Evolutionary conservation across 306 rosid species (phyloP).

Genomic region (Hippophae gyantsensis): DNA sequence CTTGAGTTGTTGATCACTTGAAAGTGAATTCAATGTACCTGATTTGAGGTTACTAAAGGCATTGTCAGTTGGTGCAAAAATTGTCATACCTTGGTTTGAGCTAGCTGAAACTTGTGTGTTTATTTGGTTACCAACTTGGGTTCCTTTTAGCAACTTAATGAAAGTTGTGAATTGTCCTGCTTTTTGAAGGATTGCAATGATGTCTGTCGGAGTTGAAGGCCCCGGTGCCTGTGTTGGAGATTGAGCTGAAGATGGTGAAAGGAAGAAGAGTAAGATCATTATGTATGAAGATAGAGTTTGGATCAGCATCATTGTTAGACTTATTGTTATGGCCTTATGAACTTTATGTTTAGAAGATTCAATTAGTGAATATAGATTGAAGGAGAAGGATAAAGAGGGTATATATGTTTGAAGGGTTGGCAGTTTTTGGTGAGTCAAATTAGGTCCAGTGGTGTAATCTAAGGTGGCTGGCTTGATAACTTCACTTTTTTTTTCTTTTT

Average conservation of each 20-base stretch:
- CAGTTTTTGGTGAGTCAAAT: no score
- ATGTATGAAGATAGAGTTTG: slow-evolving; percentile 8
- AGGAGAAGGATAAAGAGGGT: no score
- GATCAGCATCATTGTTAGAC: background rate
- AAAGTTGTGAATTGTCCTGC: slow-evolving; percentile 88
- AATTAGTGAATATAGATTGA: no score
- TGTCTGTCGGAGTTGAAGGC: slow-evolving; percentile 59
- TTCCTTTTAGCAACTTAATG: slow-evolving; percentile 49
- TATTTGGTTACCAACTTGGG: slow-evolving; percentile 56
- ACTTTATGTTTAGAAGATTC: no score
- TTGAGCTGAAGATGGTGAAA: slow-evolving; percentile 27
- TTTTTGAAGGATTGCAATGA: slow-evolving; percentile 60
- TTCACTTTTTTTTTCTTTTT: no score
- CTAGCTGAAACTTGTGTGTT: slow-evolving; percentile 59
- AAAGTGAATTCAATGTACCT: slow-evolving; percentile 61
- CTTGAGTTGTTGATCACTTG: slow-evolving; percentile 59
- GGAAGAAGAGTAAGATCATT: slow-evolving; percentile 3
- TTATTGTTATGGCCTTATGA: background rate
- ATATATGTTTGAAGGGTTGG: no score
- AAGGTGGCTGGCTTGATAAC: no score
- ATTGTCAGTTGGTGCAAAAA: slow-evolving; percentile 86
- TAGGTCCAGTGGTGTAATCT: no score
- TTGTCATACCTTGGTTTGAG: slow-evolving; percentile 71
- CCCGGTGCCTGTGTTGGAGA: slow-evolving; percentile 53
- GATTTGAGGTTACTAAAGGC: slow-evolving; percentile 60